phyloP scores from a whole-genome alignment of 2,329 filamentous ascomycete genomes.

The Cercospora zeina region DNA sequence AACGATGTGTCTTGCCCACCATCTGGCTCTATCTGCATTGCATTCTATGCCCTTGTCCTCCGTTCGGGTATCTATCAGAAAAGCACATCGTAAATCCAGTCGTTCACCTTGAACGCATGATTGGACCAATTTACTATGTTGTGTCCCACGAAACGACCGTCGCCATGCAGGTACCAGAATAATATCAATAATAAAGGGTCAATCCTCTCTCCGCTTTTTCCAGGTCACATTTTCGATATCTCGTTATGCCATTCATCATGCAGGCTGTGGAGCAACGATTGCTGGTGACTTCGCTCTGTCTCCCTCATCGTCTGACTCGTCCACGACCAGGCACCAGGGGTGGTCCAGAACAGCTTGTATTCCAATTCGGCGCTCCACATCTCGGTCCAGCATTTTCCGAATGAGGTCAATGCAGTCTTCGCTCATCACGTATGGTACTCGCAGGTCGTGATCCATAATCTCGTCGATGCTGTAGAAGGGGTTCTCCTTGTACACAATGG shows the following conservation, averaged over 20 bases:
- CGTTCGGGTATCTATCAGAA: constrained; percentile 19
- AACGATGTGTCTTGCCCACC: constrained; percentile 4
- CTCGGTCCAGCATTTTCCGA: constrained; percentile 85
- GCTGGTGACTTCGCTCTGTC: constrained; percentile 10
- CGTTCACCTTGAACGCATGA: constrained; percentile 11
- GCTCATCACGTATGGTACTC: constrained; percentile 84
- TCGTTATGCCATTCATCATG: background rate
- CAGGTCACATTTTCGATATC: background rate
- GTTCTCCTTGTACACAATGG: constrained; percentile 99
- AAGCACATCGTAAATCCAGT: constrained; percentile 3
- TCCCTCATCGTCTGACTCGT: constrained; percentile 30
- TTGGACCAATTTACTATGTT: constrained; percentile 4
- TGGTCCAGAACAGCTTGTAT: constrained; percentile 87
- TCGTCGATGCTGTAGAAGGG: constrained; percentile 99
- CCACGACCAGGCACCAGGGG: constrained; percentile 65
- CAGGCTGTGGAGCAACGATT: background rate
- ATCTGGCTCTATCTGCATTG: constrained; percentile 5
- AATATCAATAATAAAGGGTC: background rate
- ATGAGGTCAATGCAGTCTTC: constrained; percentile 93
- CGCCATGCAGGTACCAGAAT: constrained; percentile 1
- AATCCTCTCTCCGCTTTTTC: background rate
- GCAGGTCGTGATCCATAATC: constrained; percentile 94
- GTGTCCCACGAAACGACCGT: constrained; percentile 2
- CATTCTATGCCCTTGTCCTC: background rate
- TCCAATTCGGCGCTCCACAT: constrained; percentile 78